Evolutionary conservation across 2,329 filamentous ascomycete genomes (phyloP), one percentile per base, ranked within the genome.

Genomic region (Aureobasidium musti): DNA sequence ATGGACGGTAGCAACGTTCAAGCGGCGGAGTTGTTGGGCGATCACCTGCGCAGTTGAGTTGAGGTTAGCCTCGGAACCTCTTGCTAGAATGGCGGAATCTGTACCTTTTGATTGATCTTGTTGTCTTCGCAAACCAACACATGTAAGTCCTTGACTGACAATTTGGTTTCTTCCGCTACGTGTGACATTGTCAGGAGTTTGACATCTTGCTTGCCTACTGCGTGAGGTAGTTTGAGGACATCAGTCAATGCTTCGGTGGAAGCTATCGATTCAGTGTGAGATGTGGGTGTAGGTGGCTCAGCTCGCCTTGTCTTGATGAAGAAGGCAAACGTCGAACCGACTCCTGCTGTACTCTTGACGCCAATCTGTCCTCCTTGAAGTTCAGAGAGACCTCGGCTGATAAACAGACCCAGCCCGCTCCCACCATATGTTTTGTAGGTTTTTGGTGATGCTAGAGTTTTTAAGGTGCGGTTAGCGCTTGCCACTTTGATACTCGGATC

Each of bases 351-450:
- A 0, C 86, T 88, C 1, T 80, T 78, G 13, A 90, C 85, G 0
- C 87, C 88, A 35, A 91, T 89, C 52, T 87, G 83, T 1, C 88
- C 88, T 19, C 87, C 86, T 73, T 68, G 68, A 0, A 69, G 57
- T 26, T 90, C 88, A 1, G 86, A 87, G 14, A 91, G 80, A 30
- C 86, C 82, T 19, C 87, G 82, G 47, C 84, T 87, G 66, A 90
- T 90, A 72, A 89, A 90, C 0, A 91, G 78, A 0, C 88, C 88
- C 1, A 91, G 80, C 0, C 88, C 88, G 0, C 86, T 88, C 0
- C 88, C 88, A 23, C 88, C 88, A 69, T 90, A 89, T 66, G 88
- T 84, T 30, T 88, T 66, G 26, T 66, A 54, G 5, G 64, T 66
- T 30, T 53, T 60, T 1, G 64, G 64, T 5, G 54, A 60, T 8